Evolutionary conservation across 331 rosid genomes (phyloP).

Genomic region (Pyracantha coccinea): DNA sequence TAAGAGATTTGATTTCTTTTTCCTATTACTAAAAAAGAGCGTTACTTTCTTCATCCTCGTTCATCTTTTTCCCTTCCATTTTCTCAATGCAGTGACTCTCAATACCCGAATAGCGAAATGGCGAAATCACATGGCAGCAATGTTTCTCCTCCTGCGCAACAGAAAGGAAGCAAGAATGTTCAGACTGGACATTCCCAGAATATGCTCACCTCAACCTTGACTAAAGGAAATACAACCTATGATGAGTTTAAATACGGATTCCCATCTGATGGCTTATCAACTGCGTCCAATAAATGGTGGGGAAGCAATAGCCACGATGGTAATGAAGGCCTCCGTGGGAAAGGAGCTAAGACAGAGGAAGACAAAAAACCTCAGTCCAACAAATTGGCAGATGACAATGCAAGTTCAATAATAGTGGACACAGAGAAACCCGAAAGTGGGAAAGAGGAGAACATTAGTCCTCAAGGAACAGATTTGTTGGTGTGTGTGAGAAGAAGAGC

Average conservation of each 20-base stretch:
- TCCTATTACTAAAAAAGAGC: neutral
- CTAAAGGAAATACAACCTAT: constrained; percentile 38
- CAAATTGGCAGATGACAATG: constrained; percentile 9
- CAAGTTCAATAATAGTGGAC: constrained; percentile 13
- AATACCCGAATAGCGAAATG: constrained; percentile 30
- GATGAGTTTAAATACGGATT: constrained; percentile 79
- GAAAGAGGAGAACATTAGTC: constrained; percentile 24
- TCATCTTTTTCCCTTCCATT: neutral
- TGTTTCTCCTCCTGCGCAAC: constrained; percentile 31
- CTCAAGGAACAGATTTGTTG: constrained; percentile 43
- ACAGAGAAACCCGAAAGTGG: constrained; percentile 24
- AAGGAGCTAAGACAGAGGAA: constrained; percentile 13
- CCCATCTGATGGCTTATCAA: constrained; percentile 61
- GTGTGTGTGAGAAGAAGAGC: constrained; percentile 43
- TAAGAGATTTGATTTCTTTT: neutral
- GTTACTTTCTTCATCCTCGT: neutral
- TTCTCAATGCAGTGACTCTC: constrained; percentile 29
- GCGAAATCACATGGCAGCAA: constrained; percentile 40
- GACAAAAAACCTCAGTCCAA: constrained; percentile 19
- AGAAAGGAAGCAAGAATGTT: constrained; percentile 45
- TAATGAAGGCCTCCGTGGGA: constrained; percentile 5
- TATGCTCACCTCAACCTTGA: constrained; percentile 17
- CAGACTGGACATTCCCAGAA: constrained; percentile 39
- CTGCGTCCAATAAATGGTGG: constrained; percentile 82
- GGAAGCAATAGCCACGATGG: constrained; percentile 41